Evolutionary conservation across 169 alveolate genomes (phyloP).

Genomic region (Eimeria acervulina): DNA sequence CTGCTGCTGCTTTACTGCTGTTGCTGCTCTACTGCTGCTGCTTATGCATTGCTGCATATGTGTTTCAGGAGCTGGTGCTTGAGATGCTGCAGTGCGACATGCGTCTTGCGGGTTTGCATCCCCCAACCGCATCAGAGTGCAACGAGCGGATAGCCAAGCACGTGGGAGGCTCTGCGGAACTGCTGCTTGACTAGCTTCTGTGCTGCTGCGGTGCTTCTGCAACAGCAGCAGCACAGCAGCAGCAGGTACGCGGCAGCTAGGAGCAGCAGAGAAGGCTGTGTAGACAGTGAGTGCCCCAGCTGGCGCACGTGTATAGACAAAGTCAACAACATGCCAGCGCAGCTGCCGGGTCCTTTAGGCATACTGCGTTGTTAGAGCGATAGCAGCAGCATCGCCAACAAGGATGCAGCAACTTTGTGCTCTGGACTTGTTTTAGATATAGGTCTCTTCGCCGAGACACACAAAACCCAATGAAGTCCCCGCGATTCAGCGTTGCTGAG

Average conservation of each 20-base stretch:
- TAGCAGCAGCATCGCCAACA: background rate
- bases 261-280: background rate
- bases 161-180: slow-evolving; percentile 1
- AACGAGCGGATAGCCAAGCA: slow-evolving; percentile 36
- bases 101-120: slow-evolving; percentile 72
- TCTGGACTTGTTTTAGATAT: background rate
- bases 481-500: background rate
- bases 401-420: slow-evolving; percentile 15
- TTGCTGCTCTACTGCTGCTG: background rate
- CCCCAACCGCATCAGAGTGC: slow-evolving; percentile 79
- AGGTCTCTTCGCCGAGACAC: background rate
- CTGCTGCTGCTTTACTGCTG: slow-evolving; percentile 22
- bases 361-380: background rate
- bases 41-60: background rate
- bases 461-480: background rate
- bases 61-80: slow-evolving; percentile 84
- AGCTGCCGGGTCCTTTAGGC: background rate
- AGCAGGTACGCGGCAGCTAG: background rate
- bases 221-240: background rate
- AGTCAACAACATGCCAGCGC: background rate
- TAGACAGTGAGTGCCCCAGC: background rate
- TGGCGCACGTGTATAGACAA: background rate
- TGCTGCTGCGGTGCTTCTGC: background rate
- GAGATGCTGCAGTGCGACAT: slow-evolving; percentile 87
- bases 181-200: background rate